Conservation (phyloP, 2,329 filamentous ascomycete genomes). For the Cercospora sesami region DNA sequence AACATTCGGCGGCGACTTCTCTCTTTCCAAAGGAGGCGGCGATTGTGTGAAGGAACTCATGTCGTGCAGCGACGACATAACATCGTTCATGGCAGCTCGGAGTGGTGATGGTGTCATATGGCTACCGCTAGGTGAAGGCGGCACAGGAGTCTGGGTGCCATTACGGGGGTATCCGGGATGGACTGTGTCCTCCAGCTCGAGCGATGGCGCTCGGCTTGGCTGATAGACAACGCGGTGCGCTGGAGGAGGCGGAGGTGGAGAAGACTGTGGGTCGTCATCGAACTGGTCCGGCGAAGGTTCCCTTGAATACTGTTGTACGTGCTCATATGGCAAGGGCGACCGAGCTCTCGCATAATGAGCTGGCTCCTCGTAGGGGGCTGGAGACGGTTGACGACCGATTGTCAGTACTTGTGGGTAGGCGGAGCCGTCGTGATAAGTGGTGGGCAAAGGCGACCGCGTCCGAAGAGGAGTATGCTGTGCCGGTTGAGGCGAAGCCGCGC, state of each 20-base stretch:
- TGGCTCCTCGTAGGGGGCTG: constrained; percentile 32
- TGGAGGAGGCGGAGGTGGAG: constrained; percentile 82
- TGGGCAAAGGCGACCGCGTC: constrained; percentile 47
- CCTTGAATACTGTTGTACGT: constrained; percentile 30
- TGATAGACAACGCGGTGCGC: constrained; percentile 65
- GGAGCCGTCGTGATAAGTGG: constrained; percentile 39
- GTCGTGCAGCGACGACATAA: constrained; percentile 91
- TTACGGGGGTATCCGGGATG: constrained; percentile 51
- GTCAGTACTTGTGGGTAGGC: constrained; percentile 37
- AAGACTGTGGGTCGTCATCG: constrained; percentile 55
- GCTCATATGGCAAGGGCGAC: constrained; percentile 26
- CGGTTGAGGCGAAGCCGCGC: constrained; percentile 35
- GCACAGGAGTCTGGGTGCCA: constrained; percentile 61
- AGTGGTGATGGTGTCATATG: constrained; percentile 79
- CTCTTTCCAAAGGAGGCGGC: constrained; percentile 51
- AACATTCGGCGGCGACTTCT: constrained; percentile 63
- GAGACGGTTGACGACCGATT: constrained; percentile 33
- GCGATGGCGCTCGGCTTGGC: constrained; percentile 52
- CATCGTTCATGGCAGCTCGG: constrained; percentile 94
- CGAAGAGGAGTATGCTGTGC: constrained; percentile 34
- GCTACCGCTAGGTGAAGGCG: constrained; percentile 63
- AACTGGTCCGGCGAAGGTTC: constrained; percentile 20
- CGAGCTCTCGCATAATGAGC: constrained; percentile 25
- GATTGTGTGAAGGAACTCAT: constrained; percentile 65
- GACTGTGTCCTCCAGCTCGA: constrained; percentile 35